phyloP scores from a whole-genome alignment of 2,329 filamentous ascomycete genomes.

The Gliomastix tumulicola region DNA sequence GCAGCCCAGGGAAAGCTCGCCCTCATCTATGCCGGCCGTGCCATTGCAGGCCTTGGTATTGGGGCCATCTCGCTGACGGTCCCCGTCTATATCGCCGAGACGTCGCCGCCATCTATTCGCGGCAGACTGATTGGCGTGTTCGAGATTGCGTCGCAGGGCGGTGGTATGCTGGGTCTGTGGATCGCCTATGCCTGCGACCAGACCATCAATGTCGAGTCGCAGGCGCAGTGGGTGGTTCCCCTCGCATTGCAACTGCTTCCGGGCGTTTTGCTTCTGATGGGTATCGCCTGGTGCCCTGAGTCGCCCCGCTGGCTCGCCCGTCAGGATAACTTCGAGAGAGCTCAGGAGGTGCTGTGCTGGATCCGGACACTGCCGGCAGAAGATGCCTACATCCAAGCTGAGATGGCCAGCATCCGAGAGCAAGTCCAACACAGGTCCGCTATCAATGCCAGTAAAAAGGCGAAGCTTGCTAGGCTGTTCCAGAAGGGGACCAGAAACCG shows the following conservation, averaged over 20 bases:
- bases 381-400: constrained; percentile 21
- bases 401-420: constrained; percentile 49
- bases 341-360: constrained; percentile 9
- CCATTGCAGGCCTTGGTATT: constrained; percentile 41
- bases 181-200: constrained; percentile 13
- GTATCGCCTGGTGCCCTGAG: constrained; percentile 18
- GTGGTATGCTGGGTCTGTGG: constrained; percentile 40
- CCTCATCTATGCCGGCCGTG: constrained; percentile 50
- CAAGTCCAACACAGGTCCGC: constrained; percentile 43
- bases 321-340: constrained; percentile 16
- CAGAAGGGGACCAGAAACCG: constrained; percentile 29
- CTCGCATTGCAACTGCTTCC: constrained; percentile 34
- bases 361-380: constrained; percentile 13
- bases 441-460: constrained; percentile 17
- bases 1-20: constrained; percentile 31
- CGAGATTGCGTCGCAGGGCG: constrained; percentile 43
- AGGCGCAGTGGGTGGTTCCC: constrained; percentile 31
- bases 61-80: constrained; percentile 42
- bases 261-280: constrained; percentile 22
- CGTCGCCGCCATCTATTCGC: constrained; percentile 42
- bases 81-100: constrained; percentile 51
- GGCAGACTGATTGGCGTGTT: constrained; percentile 42
- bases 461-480: too few relatives aligned
- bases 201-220: constrained; percentile 6
- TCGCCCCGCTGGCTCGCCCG: constrained; percentile 36